Conservation (phyloP, 2,329 filamentous ascomycete genomes). For the Fusarium gaditjirri region DNA sequence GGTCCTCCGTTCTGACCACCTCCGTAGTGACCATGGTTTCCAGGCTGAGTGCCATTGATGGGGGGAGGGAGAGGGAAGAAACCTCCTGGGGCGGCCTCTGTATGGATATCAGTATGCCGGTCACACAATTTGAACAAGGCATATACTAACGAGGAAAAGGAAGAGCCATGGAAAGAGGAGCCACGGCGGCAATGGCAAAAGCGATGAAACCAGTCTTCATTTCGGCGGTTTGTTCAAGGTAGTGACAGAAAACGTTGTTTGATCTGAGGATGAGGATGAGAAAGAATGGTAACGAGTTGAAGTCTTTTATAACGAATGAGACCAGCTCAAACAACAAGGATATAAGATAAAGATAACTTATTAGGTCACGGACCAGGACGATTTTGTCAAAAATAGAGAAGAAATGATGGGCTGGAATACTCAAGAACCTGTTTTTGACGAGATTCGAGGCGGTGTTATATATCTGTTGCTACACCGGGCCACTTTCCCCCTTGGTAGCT, state of each 20-base stretch:
- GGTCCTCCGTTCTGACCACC: neutral
- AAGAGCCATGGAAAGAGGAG: conserved; percentile 31
- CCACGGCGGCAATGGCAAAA: conserved; percentile 32
- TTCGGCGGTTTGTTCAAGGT: conserved; percentile 2
- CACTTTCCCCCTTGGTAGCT: conserved; percentile 11
- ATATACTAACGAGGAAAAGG: conserved; percentile 25
- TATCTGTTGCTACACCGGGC: conserved; percentile 4
- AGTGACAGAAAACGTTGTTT: conserved; percentile 14
- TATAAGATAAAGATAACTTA: neutral
- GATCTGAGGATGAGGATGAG: neutral
- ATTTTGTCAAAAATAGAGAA: conserved; percentile 21
- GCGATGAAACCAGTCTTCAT: conserved; percentile 42
- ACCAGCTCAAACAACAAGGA: conserved; percentile 29
- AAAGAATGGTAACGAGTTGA: neutral
- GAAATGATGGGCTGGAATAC: conserved; percentile 1
- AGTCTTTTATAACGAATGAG: conserved; percentile 26
- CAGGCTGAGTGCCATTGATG: conserved; percentile 21
- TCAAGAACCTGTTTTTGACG: conserved; percentile 10
- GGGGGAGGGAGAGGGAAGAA: conserved; percentile 1
- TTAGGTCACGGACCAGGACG: conserved; percentile 33
- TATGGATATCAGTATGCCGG: neutral
- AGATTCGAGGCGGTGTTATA: conserved; percentile 19
- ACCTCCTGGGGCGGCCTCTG: conserved; percentile 8
- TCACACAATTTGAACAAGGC: neutral
- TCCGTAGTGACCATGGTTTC: neutral